A percentile compares a stretch with the other conserved stretches of the same genome.
Conservation (phyloP, 768 basidiomycete genomes). For the Termitomyces sp. region DNA sequence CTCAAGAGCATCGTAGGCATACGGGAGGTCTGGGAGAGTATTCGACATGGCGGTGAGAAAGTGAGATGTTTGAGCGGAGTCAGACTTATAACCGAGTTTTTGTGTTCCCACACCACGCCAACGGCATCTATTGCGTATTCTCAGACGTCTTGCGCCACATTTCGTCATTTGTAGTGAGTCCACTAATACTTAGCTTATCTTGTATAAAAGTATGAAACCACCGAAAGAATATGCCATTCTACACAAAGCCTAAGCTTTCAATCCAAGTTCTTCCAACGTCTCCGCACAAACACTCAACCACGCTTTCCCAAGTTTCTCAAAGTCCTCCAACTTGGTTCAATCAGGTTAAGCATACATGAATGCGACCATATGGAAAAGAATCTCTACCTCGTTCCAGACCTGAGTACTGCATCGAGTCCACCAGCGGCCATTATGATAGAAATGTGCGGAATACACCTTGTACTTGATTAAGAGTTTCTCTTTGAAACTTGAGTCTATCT, state of each 20-base stretch:
- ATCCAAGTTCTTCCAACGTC: conserved; percentile 20
- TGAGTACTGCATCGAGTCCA: conserved; percentile 45
- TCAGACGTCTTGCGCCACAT: conserved; percentile 13
- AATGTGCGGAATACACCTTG: conserved; percentile 30
- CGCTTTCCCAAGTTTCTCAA: conserved; percentile 33
- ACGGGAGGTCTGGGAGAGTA: conserved; percentile 64
- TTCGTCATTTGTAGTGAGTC: background rate
- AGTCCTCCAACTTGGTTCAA: conserved; percentile 30
- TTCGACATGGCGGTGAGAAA: conserved; percentile 16
- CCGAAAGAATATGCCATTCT: background rate
- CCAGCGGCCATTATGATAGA: conserved; percentile 35
- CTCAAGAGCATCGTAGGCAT: conserved; percentile 85
- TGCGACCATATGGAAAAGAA: background rate
- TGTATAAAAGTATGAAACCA: background rate
- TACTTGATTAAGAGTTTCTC: conserved; percentile 25
- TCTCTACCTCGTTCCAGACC: conserved; percentile 37
- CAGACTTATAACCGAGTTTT: conserved; percentile 7
- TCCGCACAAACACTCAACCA: conserved; percentile 31
- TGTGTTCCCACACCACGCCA: conserved; percentile 13
- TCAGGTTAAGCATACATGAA: background rate
- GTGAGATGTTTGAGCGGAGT: background rate
- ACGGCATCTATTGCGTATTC: background rate
- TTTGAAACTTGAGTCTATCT: conserved; percentile 21
- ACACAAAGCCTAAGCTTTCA: background rate
- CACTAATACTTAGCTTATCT: background rate